These are phyloP conservation scores for Aspergillus bertholletiae DNA, from an alignment of 495 filamentous ascomycete species.

Conservation along the genomic window DNA sequence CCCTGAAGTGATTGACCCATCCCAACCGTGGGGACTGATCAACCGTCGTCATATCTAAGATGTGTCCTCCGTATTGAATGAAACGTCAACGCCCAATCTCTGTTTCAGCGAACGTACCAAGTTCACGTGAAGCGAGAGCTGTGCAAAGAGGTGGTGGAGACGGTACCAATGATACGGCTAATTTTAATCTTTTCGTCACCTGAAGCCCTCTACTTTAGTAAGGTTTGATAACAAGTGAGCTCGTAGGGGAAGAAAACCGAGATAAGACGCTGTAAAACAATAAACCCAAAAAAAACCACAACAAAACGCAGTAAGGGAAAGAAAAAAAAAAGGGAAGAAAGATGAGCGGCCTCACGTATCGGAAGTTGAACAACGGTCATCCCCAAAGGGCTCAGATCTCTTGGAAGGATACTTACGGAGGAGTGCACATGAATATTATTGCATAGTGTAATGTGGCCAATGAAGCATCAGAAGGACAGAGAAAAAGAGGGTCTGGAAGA, in stretches of 20 bases:
- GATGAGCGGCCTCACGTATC: neutral
- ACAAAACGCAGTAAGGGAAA: slow-evolving; percentile 1
- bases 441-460: slow-evolving; percentile 7
- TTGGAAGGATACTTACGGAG: neutral
- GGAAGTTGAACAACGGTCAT: neutral
- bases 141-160: too few relatives aligned
- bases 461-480: too few relatives aligned
- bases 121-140: neutral
- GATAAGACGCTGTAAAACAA: neutral
- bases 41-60: neutral
- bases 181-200: too few relatives aligned
- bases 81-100: neutral
- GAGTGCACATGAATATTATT: slow-evolving; percentile 13
- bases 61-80: neutral
- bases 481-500: slow-evolving; percentile 7
- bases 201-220: too few relatives aligned
- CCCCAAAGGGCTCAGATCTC: slow-evolving; percentile 13
- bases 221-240: too few relatives aligned
- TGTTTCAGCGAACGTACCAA: neutral
- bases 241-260: too few relatives aligned
- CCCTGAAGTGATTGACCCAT: neutral
- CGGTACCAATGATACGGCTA: too few relatives aligned
- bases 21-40: neutral
- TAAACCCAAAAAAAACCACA: neutral
- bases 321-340: slow-evolving; percentile 9